Evolutionary conservation across 805 yeast species (phyloP), one percentile per base, ranked within the genome.

Genomic region (Lipomyces kockii): DNA sequence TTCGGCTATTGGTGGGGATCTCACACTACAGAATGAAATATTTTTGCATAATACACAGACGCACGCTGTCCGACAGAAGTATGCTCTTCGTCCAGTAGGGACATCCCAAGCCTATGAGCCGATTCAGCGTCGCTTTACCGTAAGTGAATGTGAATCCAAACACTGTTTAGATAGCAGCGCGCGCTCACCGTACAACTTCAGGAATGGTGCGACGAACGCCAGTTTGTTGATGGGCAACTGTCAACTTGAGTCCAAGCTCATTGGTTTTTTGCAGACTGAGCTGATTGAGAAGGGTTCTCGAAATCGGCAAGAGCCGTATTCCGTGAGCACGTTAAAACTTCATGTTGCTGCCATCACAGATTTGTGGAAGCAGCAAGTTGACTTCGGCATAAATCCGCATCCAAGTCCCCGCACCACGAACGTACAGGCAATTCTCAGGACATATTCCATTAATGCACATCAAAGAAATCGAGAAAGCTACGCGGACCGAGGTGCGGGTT

Each of bases 311-410:
- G 29, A 20, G 54, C 32, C 54, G 29, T 51, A 51, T 25, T 22
- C 8, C 8, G 29, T 22, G 29, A 51, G 32, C 29, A 51, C 54
- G n/a, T 14, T 51, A 22, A 51, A 51, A 14, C 54, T 51, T 22
- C 54, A 25, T 51, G 54, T 51, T 51, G 32, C 54, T 25, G 54
- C 46, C n/a, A 17, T 39, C 46, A 39, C 46, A 39, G 54, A 51
- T 22, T 25, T 51, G 29, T 51, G 54, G 54, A 51, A 51, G 54
- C 32, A 51, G 54, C 54, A 51, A 25, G 54, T 51, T 20, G 54
- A 51, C 29, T 51, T 51, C 54, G 46, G 12, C 17, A n/a, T 51
- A 11, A 51, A 51, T 14, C 54, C 29, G 12, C 54, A 51, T 20
- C 54, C 54, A 14, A 51, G 25, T 11, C 54, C 32, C 29, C 54